Evolutionary conservation across 2,329 filamentous ascomycete species (phyloP).

Genomic region (Clonostachys rosea): DNA sequence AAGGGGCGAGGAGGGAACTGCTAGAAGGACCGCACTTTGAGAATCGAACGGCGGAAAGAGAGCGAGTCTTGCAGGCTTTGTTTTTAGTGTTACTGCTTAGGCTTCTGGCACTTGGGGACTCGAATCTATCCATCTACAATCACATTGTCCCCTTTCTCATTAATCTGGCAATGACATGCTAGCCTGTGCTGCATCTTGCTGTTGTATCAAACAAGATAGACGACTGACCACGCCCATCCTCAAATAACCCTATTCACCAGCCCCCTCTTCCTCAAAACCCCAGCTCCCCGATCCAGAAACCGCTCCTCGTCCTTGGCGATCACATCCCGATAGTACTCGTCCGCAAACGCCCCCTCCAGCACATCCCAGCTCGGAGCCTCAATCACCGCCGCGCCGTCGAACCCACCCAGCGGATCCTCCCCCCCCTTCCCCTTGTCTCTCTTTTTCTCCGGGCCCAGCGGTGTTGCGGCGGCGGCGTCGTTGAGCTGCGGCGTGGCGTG

Average conservation of each 20-base stretch:
- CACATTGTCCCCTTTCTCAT: no score
- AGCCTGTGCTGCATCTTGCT: no score
- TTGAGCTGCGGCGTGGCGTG: conserved; percentile 15
- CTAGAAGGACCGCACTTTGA: no score
- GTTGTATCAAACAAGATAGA: no score
- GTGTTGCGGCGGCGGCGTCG: not conserved
- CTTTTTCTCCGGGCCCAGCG: conserved; percentile 8
- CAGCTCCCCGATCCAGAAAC: conserved; percentile 19
- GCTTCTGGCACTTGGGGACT: no score
- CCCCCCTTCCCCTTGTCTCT: not conserved
- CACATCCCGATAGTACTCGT: conserved; percentile 19
- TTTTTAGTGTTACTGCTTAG: no score
- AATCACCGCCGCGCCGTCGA: conserved; percentile 22
- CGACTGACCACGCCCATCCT: no score
- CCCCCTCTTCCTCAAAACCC: conserved; percentile 11
- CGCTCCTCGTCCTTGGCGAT: conserved; percentile 20
- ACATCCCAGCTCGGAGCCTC: conserved; percentile 15
- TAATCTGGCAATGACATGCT: no score
- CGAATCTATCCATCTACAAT: no score
- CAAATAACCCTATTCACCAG: conserved; percentile 10
- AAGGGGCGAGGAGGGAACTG: no score
- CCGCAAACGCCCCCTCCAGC: conserved; percentile 17
- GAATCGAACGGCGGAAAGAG: no score
- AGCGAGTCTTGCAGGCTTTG: no score
- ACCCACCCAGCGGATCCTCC: conserved; percentile 10